A percentile compares a stretch with the other conserved stretches of the same genome.
These are phyloP conservation scores for Tuber melanosporum DNA, from an alignment of 495 filamentous ascomycete species.

Conservation along the genomic window DNA sequence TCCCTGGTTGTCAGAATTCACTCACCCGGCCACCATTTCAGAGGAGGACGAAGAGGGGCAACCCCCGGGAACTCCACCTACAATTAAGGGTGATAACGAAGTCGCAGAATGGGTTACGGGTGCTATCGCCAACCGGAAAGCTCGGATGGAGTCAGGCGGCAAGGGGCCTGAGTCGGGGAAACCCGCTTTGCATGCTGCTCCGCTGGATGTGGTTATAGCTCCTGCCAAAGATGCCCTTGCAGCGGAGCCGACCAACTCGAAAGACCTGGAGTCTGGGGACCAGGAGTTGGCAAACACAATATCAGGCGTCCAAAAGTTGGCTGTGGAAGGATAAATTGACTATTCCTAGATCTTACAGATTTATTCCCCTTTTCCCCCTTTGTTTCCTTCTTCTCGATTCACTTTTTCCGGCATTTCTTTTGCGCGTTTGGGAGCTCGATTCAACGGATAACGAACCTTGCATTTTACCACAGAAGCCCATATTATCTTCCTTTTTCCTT, in stretches of 20 bases:
- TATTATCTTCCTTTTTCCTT: neutral
- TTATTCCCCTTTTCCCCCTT: neutral
- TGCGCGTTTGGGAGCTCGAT: neutral
- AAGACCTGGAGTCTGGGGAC: neutral
- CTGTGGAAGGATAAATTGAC: neutral
- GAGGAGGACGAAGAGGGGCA: conserved; percentile 59
- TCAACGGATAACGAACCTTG: neutral
- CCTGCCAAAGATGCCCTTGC: conserved; percentile 5
- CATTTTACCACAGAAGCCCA: neutral
- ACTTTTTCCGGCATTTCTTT: neutral
- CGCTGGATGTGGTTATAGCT: conserved; percentile 55
- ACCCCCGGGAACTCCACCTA: conserved; percentile 1
- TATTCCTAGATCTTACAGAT: neutral
- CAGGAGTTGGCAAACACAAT: neutral
- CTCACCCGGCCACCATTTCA: conserved; percentile 74
- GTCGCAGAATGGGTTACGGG: conserved; percentile 78
- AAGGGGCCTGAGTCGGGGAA: conserved; percentile 49
- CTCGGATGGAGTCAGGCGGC: conserved; percentile 45
- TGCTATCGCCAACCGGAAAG: conserved; percentile 57
- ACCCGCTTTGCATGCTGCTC: conserved; percentile 73
- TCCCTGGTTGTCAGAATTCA: conserved; percentile 73
- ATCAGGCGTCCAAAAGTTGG: neutral
- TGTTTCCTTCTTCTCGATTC: neutral
- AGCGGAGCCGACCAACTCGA: neutral
- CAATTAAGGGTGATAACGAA: conserved; percentile 60